Conservation (phyloP, 306 rosid species). For the Calophaca sinica region DNA sequence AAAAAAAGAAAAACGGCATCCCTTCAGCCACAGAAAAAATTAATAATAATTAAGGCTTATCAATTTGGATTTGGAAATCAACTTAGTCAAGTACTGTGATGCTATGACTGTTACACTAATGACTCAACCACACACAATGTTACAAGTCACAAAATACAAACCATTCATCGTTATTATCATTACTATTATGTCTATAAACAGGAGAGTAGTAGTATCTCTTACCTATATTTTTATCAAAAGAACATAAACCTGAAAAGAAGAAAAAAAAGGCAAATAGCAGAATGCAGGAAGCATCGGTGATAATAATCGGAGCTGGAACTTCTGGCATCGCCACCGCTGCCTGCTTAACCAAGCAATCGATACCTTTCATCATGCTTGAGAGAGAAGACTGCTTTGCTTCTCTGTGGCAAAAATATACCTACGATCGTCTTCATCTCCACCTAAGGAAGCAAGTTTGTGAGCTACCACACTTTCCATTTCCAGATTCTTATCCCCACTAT, state of each 20-base stretch:
- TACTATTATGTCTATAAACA: no score
- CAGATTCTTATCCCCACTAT: conserved; percentile 54
- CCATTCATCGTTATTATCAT: no score
- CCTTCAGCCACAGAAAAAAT: no score
- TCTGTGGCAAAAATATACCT: conserved; percentile 67
- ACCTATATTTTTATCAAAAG: no score
- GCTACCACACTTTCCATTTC: conserved; percentile 60
- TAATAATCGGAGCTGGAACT: conserved; percentile 72
- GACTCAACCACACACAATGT: no score
- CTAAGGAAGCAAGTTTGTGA: conserved; percentile 58
- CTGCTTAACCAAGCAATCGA: conserved; percentile 48
- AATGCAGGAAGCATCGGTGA: conserved; percentile 46
- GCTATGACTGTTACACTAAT: no score
- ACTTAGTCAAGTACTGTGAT: no score
- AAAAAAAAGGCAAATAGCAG: neutral
- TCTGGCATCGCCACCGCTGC: conserved; percentile 67
- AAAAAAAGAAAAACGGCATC: no score
- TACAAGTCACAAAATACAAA: no score
- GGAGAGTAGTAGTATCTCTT: no score
- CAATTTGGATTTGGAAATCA: no score
- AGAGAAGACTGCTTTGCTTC: conserved; percentile 72
- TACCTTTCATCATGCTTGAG: conserved; percentile 62
- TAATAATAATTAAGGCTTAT: no score
- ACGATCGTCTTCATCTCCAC: conserved; percentile 71
- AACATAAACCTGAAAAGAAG: neutral